phyloP scores from a whole-genome alignment of 805 yeast genomes.

The Torulaspora indica region DNA sequence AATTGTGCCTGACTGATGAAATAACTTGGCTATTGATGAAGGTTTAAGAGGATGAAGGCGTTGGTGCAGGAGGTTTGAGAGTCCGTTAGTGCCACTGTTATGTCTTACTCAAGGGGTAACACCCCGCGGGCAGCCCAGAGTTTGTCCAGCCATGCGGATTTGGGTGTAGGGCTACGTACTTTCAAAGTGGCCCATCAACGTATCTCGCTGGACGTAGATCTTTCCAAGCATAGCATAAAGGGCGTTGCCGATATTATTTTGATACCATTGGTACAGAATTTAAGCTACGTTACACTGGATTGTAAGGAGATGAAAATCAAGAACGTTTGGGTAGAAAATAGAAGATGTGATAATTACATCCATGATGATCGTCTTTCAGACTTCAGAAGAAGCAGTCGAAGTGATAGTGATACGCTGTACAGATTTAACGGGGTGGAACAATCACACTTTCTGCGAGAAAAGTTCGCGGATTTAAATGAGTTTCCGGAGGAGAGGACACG shows the following conservation, averaged over 20 bases:
- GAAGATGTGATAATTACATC: constrained; percentile 38
- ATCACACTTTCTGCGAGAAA: constrained; percentile 33
- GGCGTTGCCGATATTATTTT: constrained; percentile 84
- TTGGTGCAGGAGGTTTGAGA: background rate
- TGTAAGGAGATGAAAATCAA: constrained; percentile 69
- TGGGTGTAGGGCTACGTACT: constrained; percentile 19
- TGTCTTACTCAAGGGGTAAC: constrained; percentile 29
- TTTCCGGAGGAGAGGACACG: constrained; percentile 29
- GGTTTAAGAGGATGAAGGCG: background rate
- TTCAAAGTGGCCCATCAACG: constrained; percentile 81
- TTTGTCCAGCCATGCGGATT: constrained; percentile 9
- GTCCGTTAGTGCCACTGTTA: constrained; percentile 5
- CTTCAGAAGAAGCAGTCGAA: constrained; percentile 17
- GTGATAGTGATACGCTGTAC: constrained; percentile 19
- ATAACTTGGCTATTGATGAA: background rate
- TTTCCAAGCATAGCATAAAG: constrained; percentile 49
- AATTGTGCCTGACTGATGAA: background rate
- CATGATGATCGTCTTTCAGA: constrained; percentile 31
- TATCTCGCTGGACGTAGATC: constrained; percentile 73
- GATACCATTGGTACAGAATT: constrained; percentile 57
- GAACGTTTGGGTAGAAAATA: constrained; percentile 60
- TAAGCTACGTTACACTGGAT: constrained; percentile 65
- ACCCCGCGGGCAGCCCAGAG: constrained; percentile 25
- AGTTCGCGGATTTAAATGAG: constrained; percentile 31
- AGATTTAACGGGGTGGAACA: constrained; percentile 32